Percentiles rank a stretch among this genome's conserved stretches.
phyloP scores from a whole-genome alignment of 1,139 yeast genomes.

The Magnusiomyces fungicola region DNA sequence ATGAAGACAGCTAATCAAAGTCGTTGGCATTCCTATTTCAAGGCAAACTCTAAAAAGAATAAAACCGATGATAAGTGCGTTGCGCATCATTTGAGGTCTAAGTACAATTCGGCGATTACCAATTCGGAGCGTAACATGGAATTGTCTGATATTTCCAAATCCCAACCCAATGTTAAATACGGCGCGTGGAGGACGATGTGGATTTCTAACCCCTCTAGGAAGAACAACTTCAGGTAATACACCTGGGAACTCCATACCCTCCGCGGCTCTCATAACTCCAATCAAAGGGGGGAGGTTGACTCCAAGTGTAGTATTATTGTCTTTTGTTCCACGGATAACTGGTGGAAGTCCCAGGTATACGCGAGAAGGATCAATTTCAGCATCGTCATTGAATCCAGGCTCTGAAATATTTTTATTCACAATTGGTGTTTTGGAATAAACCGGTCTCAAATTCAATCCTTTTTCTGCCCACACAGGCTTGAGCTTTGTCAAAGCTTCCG shows the following conservation, averaged over 20 bases:
- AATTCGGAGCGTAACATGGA: neutral
- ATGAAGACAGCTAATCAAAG: neutral
- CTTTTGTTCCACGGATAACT: too few relatives aligned
- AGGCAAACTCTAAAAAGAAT: neutral
- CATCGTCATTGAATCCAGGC: neutral
- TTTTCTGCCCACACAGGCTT: constrained; percentile 1
- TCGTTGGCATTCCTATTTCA: neutral
- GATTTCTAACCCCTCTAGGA: too few relatives aligned
- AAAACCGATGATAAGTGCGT: neutral
- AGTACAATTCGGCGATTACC: neutral
- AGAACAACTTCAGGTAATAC: too few relatives aligned
- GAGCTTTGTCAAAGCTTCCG: constrained; percentile 7
- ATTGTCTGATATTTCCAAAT: neutral
- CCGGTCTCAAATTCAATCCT: constrained; percentile 3
- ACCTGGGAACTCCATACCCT: neutral
- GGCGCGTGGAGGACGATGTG: too few relatives aligned
- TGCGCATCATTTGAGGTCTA: neutral
- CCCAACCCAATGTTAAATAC: too few relatives aligned
- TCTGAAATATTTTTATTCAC: neutral
- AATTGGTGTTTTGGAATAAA: constrained; percentile 9
- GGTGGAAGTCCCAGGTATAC: neutral
- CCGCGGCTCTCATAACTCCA: too few relatives aligned
- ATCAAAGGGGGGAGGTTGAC: neutral
- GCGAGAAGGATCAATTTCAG: too few relatives aligned
- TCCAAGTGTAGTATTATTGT: neutral